Evolutionary conservation across 2,329 filamentous ascomycete species (phyloP).

Genomic region (Epichloe elymi): DNA sequence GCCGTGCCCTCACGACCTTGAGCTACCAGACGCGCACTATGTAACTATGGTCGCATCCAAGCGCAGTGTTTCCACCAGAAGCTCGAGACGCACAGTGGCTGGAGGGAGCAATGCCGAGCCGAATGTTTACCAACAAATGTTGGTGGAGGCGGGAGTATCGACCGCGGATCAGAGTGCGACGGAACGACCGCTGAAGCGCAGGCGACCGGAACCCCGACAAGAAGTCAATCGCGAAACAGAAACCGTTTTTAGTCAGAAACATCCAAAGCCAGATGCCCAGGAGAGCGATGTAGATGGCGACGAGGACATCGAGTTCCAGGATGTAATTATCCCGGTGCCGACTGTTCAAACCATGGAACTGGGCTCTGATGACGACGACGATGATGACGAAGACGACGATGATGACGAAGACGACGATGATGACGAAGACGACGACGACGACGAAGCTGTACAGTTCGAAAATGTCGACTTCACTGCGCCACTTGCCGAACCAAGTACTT

Average conservation of each 20-base stretch:
- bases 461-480: constrained; percentile 30
- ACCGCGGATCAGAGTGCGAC: constrained; percentile 13
- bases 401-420: constrained; percentile 28
- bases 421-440: constrained; percentile 27
- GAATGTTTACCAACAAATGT: constrained; percentile 35
- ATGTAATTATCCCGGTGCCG: constrained; percentile 33
- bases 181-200: constrained; percentile 29
- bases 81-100: constrained; percentile 8
- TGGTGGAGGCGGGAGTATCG: constrained; percentile 33
- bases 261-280: not conserved
- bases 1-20: not conserved
- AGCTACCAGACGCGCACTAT: not conserved
- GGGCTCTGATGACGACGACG: constrained; percentile 33
- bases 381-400: constrained; percentile 26
- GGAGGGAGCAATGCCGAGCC: constrained; percentile 14
- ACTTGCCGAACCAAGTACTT: constrained; percentile 11
- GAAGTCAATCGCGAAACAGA: not conserved
- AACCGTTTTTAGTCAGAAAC: not conserved
- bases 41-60: constrained; percentile 20
- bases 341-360: constrained; percentile 38
- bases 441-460: constrained; percentile 30
- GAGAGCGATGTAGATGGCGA: constrained; percentile 19
- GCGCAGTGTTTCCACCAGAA: constrained; percentile 14
- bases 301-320: constrained; percentile 35
- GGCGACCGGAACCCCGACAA: constrained; percentile 13